Conservation (phyloP, 2,329 filamentous ascomycete genomes). For the Penicillium sp. region DNA sequence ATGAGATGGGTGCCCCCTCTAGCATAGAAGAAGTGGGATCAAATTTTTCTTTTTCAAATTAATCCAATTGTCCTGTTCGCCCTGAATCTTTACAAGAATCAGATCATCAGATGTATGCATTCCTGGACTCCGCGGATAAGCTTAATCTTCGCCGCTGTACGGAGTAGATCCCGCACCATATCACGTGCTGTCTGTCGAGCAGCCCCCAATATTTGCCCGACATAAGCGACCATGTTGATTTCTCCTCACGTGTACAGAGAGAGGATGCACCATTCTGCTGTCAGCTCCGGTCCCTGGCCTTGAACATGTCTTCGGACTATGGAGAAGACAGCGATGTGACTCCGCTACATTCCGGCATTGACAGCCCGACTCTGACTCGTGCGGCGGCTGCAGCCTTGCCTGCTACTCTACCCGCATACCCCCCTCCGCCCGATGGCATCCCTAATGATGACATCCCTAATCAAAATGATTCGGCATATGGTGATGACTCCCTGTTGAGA, state of each 20-base stretch:
- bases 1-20: not conserved
- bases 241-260: not conserved
- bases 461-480: slow-evolving; percentile 22
- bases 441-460: slow-evolving; percentile 8
- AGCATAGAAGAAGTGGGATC: too few relatives aligned
- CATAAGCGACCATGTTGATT: not conserved
- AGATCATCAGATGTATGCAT: too few relatives aligned
- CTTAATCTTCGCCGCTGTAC: not conserved
- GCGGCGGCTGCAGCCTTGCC: not conserved
- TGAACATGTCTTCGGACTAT: slow-evolving; percentile 2
- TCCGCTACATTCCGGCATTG: not conserved
- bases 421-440: not conserved
- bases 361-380: not conserved
- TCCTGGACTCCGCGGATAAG: not conserved
- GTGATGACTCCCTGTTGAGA: slow-evolving; percentile 20
- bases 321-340: not conserved
- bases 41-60: too few relatives aligned
- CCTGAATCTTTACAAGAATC: too few relatives aligned
- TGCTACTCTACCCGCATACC: not conserved
- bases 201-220: not conserved
- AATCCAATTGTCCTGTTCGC: too few relatives aligned
- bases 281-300: not conserved
- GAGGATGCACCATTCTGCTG: not conserved
- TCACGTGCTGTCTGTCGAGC: not conserved
- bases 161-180: not conserved